Conservation (phyloP, 2,329 filamentous ascomycete species). For the Beauveria australis region DNA sequence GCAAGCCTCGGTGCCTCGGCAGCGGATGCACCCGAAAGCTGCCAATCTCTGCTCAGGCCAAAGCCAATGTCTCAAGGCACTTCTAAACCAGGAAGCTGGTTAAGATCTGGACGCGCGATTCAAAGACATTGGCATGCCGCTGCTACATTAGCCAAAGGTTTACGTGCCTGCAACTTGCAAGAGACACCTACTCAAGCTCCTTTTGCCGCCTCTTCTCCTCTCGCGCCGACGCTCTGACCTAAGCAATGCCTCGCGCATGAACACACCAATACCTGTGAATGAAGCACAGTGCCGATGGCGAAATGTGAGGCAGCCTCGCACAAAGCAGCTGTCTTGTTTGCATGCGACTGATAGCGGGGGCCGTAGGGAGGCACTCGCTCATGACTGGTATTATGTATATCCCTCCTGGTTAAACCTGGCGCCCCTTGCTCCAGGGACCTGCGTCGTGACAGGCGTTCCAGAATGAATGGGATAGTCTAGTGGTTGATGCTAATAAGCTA, state of each 20-base stretch:
- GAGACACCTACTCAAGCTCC: too few species aligned
- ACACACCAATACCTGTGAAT: neutral
- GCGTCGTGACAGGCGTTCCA: constrained; percentile 3
- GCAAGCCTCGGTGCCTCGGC: neutral
- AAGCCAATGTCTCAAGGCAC: constrained; percentile 7
- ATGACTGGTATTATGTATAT: neutral
- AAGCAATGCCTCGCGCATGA: constrained; percentile 1
- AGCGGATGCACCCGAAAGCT: neutral
- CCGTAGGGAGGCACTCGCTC: neutral
- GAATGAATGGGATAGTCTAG: neutral
- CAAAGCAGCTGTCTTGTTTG: neutral
- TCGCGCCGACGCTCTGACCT: neutral
- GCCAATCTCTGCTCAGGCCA: neutral
- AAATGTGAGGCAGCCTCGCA: neutral
- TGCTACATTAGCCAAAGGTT: neutral
- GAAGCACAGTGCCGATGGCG: neutral
- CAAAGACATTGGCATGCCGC: constrained; percentile 6
- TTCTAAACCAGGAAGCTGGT: constrained; percentile 9
- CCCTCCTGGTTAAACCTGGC: neutral
- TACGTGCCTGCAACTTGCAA: too few species aligned
- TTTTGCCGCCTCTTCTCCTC: neutral
- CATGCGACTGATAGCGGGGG: neutral
- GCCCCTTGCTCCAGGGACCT: constrained; percentile 3
- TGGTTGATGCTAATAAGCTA: neutral
- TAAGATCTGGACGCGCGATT: constrained; percentile 2